Evolutionary conservation across 116 monocot species (phyloP), one percentile per base, ranked within the genome.

Genomic region (Zostera marina): DNA sequence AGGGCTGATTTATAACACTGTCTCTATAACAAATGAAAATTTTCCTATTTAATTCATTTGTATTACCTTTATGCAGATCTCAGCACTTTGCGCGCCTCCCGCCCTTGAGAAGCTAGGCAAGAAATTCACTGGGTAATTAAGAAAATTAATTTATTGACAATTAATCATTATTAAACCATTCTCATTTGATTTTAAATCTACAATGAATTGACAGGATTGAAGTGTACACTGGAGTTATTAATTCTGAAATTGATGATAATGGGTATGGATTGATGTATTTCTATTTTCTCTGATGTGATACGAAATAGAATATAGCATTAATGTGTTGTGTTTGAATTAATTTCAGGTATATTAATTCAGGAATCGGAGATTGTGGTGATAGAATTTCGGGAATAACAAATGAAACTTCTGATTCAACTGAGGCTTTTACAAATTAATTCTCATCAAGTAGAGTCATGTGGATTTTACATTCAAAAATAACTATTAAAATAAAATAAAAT

Each of bases 361-460:
- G 94, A 22, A 14, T 94, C 24, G 94, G 94, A 38, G 94, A 94
- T 74, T 84, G 88, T 42, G 94, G 94, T 7, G 88, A 94, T 59
- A 74, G 94, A 16, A 77, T 81, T 60, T 94, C 75, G 66, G 88
- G 79, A 8, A 94, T 26, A 1, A 26, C 26, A 26, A 4, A 26
- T 26, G 26, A 26, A 26, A 26, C 26, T 26, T 1, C 26, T 26
- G 26, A 26, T 26, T 26, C 26, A 2, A 26, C 26, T 4, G 26
- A 2, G 26, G 26, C 1, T 26, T 26, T 26, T 26, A 1, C 26
- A 26, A 26, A 26, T 1, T 26, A 26, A 4, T 26, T 26, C 26
- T n/a, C n/a, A n/a, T n/a, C n/a, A n/a, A n/a, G n/a, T n/a, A n/a
- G n/a, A n/a, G n/a, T n/a, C n/a, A n/a, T n/a, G n/a, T n/a, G n/a